Conservation (phyloP, 1,284 basidiomycete species). For the Microbotryomycetes sp. region DNA sequence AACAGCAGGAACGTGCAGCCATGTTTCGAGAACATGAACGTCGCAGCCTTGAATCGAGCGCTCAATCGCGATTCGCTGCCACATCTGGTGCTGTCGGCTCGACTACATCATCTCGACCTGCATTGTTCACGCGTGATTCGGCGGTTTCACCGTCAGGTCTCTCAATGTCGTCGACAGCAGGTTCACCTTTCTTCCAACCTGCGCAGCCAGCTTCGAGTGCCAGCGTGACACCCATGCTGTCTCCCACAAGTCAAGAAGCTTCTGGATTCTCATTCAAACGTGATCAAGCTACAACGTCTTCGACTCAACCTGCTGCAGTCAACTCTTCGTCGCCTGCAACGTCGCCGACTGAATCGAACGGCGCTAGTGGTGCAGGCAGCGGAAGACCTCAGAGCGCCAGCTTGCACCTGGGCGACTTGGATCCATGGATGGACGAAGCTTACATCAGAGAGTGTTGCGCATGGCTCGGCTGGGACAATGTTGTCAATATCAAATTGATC, state of each 20-base stretch:
- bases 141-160: constrained; percentile 4
- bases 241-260: neutral
- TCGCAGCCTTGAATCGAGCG: constrained; percentile 20
- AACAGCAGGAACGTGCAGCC: constrained; percentile 23
- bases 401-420: constrained; percentile 30
- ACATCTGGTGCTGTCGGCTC: neutral
- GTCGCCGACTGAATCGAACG: neutral
- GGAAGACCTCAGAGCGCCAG: constrained; percentile 14
- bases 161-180: neutral
- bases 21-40: constrained; percentile 31
- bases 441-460: constrained; percentile 33
- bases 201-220: neutral
- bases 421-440: constrained; percentile 31
- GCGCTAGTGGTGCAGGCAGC: neutral
- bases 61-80: constrained; percentile 8
- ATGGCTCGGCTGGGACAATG: constrained; percentile 31
- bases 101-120: constrained; percentile 7
- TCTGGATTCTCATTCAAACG: neutral
- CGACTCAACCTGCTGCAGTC: neutral
- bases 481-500: constrained; percentile 30
- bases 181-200: neutral
- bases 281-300: neutral
- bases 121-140: neutral
- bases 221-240: neutral
- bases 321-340: neutral